Conservation (phyloP, 306 rosid genomes). For the Cicer yamashitae region DNA sequence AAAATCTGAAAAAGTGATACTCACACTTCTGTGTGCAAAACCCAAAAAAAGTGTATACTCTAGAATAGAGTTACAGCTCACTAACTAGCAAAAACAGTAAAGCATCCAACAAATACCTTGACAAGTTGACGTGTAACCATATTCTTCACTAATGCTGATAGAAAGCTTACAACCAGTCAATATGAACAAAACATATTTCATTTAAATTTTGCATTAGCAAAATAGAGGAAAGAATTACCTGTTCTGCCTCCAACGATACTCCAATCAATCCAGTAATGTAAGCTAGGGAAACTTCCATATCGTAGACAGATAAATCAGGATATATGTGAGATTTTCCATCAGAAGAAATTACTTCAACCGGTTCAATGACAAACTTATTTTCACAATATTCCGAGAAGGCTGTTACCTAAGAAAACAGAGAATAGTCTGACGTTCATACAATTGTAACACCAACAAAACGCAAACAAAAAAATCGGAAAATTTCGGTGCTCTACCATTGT, state of each 20-base stretch:
- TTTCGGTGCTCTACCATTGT: slow-evolving; percentile 65
- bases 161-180: slow-evolving; percentile 22
- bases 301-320: slow-evolving; percentile 86
- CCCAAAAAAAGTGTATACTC: neutral
- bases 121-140: neutral
- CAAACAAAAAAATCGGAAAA: slow-evolving; percentile 26
- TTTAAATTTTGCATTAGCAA: neutral
- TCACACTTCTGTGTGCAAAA: neutral
- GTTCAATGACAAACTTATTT: slow-evolving; percentile 81
- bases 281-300: slow-evolving; percentile 85
- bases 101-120: neutral
- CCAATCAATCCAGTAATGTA: slow-evolving; percentile 74
- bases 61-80: neutral
- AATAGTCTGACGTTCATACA: slow-evolving; percentile 42
- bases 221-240: slow-evolving; percentile 57
- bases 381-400: slow-evolving; percentile 74
- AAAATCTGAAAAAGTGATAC: slow-evolving; percentile 23
- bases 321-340: slow-evolving; percentile 75
- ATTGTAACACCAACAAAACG: slow-evolving; percentile 22
- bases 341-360: slow-evolving; percentile 80
- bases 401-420: slow-evolving; percentile 65
- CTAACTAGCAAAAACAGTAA: neutral
- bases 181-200: slow-evolving; percentile 2
- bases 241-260: slow-evolving; percentile 72
- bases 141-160: neutral